Percentiles rank a stretch among this genome's conserved stretches.
These are phyloP conservation scores for Eutypella sp. DNA, from an alignment of 2,329 filamentous ascomycete species.

Conservation along the genomic window DNA sequence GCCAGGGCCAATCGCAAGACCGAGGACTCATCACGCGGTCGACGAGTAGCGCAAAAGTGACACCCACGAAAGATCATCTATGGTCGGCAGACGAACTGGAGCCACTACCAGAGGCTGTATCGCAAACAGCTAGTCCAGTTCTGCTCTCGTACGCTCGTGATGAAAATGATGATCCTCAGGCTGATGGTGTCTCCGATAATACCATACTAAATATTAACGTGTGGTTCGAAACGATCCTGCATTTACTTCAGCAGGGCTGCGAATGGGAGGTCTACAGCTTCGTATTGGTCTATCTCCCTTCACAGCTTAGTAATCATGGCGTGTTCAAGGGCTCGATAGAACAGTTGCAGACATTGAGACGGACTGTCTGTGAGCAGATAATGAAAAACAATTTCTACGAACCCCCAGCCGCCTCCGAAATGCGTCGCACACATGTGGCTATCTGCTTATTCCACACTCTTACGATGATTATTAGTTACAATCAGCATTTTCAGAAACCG, in stretches of 20 bases:
- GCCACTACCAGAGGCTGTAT: constrained; percentile 46
- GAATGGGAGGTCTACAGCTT: constrained; percentile 95
- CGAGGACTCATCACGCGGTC: constrained; percentile 37
- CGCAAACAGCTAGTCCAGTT: constrained; percentile 43
- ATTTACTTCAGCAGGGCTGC: constrained; percentile 66
- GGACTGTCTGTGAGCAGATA: constrained; percentile 76
- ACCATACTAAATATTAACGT: constrained; percentile 53
- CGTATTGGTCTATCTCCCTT: constrained; percentile 76
- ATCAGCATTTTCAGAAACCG: constrained; percentile 73
- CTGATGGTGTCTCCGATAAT: constrained; percentile 18
- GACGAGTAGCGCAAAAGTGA: constrained; percentile 33
- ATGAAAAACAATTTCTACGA: constrained; percentile 73
- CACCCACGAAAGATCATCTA: constrained; percentile 37
- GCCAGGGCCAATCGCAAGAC: constrained; percentile 41
- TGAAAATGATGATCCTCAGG: constrained; percentile 13
- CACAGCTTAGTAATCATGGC: constrained; percentile 84
- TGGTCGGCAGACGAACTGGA: constrained; percentile 56
- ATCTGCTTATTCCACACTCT: constrained; percentile 84
- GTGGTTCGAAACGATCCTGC: constrained; percentile 75
- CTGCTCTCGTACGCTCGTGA: constrained; percentile 37
- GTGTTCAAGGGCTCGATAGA: constrained; percentile 71
- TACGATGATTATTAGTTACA: constrained; percentile 86
- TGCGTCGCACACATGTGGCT: constrained; percentile 83
- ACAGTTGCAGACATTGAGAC: constrained; percentile 71
- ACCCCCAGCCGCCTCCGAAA: constrained; percentile 69